These are phyloP conservation scores for Venturia nashicola DNA, from an alignment of 2,329 filamentous ascomycete genomes.

Conservation along the genomic window DNA sequence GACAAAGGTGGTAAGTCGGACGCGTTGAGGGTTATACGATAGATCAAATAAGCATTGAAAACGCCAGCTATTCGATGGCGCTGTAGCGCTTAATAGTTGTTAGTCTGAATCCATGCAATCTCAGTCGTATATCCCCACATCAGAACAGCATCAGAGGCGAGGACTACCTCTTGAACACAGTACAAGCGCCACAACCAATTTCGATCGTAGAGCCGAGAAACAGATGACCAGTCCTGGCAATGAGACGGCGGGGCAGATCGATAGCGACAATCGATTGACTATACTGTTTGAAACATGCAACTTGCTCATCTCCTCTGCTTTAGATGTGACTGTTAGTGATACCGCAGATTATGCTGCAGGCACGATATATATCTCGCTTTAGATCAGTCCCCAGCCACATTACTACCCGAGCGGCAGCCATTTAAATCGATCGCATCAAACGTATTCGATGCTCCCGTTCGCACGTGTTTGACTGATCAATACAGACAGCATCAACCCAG, in stretches of 20 bases:
- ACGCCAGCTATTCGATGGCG: neutral
- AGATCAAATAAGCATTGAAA: constrained; percentile 8
- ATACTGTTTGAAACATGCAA: neutral
- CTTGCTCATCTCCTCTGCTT: neutral
- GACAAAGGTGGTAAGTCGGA: neutral
- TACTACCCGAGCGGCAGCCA: neutral
- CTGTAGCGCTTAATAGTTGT: neutral
- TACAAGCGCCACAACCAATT: constrained; percentile 5
- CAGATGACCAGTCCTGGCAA: neutral
- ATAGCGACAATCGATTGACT: neutral
- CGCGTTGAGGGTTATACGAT: neutral
- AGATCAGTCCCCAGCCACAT: constrained; percentile 10
- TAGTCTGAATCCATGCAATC: neutral
- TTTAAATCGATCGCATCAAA: constrained; percentile 10
- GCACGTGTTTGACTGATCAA: constrained; percentile 7
- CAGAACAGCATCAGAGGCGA: neutral
- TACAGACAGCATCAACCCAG: constrained; percentile 12
- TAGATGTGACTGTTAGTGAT: neutral
- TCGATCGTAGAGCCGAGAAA: neutral
- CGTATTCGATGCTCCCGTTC: constrained; percentile 10
- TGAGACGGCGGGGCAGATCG: neutral
- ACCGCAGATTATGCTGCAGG: neutral
- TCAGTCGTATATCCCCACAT: neutral
- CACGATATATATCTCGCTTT: neutral
- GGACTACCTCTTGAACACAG: constrained; percentile 1